Evolutionary conservation across 1,139 yeast genomes (phyloP), one percentile per base, ranked within the genome.

Genomic region (Debaryomycetaceae sp.): DNA sequence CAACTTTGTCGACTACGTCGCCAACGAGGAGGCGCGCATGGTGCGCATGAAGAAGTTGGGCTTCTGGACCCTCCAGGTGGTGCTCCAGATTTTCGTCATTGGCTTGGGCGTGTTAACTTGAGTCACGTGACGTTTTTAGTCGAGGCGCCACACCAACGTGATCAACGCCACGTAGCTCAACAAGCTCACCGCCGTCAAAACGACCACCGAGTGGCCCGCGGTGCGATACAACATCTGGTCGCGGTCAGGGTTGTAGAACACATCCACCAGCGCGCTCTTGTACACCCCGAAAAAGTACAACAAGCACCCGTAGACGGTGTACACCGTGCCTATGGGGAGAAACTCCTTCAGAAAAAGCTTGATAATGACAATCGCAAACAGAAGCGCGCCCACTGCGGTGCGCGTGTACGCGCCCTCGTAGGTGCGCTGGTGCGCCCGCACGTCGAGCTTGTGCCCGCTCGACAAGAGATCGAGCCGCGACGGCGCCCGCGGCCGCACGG

Each of bases 11-110:
- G 75, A 80, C 32, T 89, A 88, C 47, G 95, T 86, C 17, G 83
- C 83, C 11, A 93, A 91, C 52, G 96, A 91, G 43, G 84, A 85
- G 44, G 78, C 79, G 18, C 63, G 93, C 30, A 65, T 78, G 10
- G 63, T 79, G 18, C 59, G 97, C 35, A 67, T 89, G 69, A 75
- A 75, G 43, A 83, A 88, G 49, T 88, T 91, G 7, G 94, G 95
- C 1, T 85, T 91, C 51, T 91, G 98, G 98, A 78, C 95, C 1
- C 56, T 86, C 27, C 98, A 91, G 53, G 64, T 88, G 34, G 60
- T 91, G 12, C 69, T 91, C 19, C 98, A 91, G 53, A 62, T 86
- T 32, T 58, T 91, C 11, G 71, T 91, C 21, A 75, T 91, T 67
- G 85, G 95, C 23, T 65, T 89, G 19, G 94, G 94, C 1, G 74